These are phyloP conservation scores for Amanita pallidorosea DNA, from an alignment of 768 basidiomycete genomes.

Conservation along the genomic window DNA sequence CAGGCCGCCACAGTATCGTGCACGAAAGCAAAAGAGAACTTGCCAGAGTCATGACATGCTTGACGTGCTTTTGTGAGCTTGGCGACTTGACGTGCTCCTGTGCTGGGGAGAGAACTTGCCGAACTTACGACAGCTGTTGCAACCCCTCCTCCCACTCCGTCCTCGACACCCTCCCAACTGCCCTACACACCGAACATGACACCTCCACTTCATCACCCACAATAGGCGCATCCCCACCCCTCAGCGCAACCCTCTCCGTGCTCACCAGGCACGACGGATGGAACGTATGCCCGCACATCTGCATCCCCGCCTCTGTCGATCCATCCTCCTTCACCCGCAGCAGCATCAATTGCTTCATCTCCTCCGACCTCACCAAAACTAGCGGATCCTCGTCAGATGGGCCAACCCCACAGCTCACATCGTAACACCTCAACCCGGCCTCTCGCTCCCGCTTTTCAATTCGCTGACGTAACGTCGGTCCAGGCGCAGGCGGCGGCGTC, in stretches of 20 bases:
- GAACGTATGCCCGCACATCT: slow-evolving; percentile 57
- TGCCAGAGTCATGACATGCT: too few species aligned
- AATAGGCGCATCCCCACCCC: slow-evolving; percentile 37
- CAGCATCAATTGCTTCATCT: slow-evolving; percentile 28
- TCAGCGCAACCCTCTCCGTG: slow-evolving; percentile 54
- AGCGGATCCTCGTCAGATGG: slow-evolving; percentile 65
- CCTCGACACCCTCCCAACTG: slow-evolving; percentile 46
- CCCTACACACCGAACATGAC: slow-evolving; percentile 65
- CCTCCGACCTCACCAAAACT: slow-evolving; percentile 18
- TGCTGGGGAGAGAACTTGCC: neutral
- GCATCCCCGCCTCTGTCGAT: slow-evolving; percentile 8
- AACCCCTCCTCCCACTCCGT: slow-evolving; percentile 50
- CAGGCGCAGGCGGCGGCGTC: slow-evolving; percentile 54
- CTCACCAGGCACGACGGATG: slow-evolving; percentile 66
- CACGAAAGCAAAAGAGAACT: neutral
- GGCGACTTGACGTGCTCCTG: too few species aligned
- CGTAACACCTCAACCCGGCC: slow-evolving; percentile 60
- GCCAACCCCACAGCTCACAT: slow-evolving; percentile 64
- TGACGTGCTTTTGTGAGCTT: too few species aligned
- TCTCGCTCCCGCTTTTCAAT: slow-evolving; percentile 67
- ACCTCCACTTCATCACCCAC: slow-evolving; percentile 43
- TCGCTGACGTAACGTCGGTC: slow-evolving; percentile 60
- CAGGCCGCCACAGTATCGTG: too few species aligned
- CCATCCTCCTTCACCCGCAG: slow-evolving; percentile 13
- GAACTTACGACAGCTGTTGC: slow-evolving; percentile 11